A percentile compares a stretch with the other conserved stretches of the same genome.
Conservation (phyloP, 768 basidiomycete genomes). For the Inosperma sp. region DNA sequence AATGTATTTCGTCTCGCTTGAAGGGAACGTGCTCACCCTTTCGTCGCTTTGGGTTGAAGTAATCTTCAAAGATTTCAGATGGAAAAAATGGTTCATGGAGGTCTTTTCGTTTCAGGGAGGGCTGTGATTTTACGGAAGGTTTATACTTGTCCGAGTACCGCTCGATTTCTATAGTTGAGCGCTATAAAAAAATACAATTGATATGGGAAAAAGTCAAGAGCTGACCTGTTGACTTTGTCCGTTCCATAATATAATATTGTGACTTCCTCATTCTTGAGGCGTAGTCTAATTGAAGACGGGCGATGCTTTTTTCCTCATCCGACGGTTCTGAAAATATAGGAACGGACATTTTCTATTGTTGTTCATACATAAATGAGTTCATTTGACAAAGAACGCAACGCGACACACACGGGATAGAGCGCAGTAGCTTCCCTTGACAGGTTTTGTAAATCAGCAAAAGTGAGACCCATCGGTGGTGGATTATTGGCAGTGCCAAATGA, state of each 20-base stretch:
- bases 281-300: conserved; percentile 64
- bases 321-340: conserved; percentile 67
- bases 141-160: conserved; percentile 85
- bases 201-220: not conserved
- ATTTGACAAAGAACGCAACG: conserved; percentile 19
- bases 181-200: too few relatives aligned
- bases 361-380: conserved; percentile 18
- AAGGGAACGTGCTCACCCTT: conserved; percentile 38
- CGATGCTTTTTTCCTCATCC: conserved; percentile 60
- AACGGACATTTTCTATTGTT: conserved; percentile 58
- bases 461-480: conserved; percentile 74
- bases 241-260: conserved; percentile 71
- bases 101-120: conserved; percentile 63
- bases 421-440: conserved; percentile 72
- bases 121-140: conserved; percentile 53
- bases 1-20: not conserved
- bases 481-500: conserved; percentile 49
- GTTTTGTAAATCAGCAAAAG: conserved; percentile 73
- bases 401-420: conserved; percentile 70
- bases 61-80: conserved; percentile 64
- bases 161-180: conserved; percentile 68
- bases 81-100: conserved; percentile 78
- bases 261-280: conserved; percentile 61
- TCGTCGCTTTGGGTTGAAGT: conserved; percentile 73
- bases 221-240: conserved; percentile 55